Conservation (phyloP, 2,329 filamentous ascomycete genomes). For the Verticillium isaacii region DNA sequence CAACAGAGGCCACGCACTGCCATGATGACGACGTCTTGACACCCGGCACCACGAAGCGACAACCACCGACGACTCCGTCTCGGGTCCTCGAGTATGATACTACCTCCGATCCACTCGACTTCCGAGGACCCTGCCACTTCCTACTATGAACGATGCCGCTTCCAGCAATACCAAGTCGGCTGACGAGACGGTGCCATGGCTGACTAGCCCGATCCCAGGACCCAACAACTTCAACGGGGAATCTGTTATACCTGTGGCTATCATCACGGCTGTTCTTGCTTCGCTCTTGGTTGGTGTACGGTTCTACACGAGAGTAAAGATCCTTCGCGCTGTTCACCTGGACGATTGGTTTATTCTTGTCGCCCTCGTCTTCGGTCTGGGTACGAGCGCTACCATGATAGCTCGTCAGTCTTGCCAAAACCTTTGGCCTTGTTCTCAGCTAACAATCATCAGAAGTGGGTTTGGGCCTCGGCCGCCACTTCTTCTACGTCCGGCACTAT, state of each 20-base stretch:
- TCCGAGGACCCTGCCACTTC: neutral
- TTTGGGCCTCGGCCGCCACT: conserved; percentile 8
- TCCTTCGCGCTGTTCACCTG: conserved; percentile 25
- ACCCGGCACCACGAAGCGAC: neutral
- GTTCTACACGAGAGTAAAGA: conserved; percentile 25
- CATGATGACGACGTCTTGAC: neutral
- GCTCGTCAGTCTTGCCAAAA: conserved; percentile 1
- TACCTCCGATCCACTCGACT: neutral
- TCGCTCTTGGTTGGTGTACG: conserved; percentile 22
- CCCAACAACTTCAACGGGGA: conserved; percentile 10
- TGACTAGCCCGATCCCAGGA: neutral
- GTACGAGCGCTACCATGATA: conserved; percentile 11
- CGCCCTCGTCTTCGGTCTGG: conserved; percentile 18
- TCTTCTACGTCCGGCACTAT: conserved; percentile 1
- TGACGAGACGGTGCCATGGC: neutral
- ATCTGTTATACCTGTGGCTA: conserved; percentile 12
- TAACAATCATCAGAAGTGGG: conserved; percentile 7
- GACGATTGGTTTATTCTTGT: conserved; percentile 29
- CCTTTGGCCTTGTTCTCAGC: neutral
- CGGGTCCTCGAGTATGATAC: neutral
- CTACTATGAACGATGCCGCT: neutral
- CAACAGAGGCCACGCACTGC: neutral
- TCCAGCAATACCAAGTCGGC: neutral
- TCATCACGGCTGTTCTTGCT: conserved; percentile 16
- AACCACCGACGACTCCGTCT: neutral